Conservation (phyloP, 148 eudicot genomes). For the Camellia granthamiana region DNA sequence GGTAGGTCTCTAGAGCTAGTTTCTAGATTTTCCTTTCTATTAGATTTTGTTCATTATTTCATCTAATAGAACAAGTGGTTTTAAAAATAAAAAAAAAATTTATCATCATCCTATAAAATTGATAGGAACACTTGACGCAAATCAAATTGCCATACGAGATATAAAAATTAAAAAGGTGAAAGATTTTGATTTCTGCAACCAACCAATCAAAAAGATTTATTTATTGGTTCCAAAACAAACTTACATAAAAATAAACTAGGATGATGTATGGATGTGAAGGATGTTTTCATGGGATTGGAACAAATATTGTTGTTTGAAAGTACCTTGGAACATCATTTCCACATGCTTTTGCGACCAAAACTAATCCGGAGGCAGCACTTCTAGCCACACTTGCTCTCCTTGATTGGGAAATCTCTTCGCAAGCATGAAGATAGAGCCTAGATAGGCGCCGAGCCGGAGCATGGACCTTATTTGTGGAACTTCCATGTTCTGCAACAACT, state of each 20-base stretch:
- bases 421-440: constrained; percentile 77
- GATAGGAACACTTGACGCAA: neutral
- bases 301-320: neutral
- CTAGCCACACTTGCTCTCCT: constrained; percentile 68
- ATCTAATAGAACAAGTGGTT: neutral
- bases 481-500: constrained; percentile 92
- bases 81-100: no score
- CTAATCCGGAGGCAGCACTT: constrained; percentile 75
- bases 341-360: constrained; percentile 89
- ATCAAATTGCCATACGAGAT: neutral
- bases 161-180: neutral
- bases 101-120: neutral
- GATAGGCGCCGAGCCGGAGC: constrained; percentile 96
- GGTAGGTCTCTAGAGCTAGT: constrained; percentile 1
- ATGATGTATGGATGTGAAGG: neutral
- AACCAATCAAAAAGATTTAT: constrained; percentile 6
- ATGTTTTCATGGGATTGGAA: neutral
- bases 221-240: neutral
- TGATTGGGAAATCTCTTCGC: constrained; percentile 44
- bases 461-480: constrained; percentile 85
- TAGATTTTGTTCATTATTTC: no score
- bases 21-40: neutral
- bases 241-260: neutral
- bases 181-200: constrained; percentile 5
- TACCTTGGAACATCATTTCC: constrained; percentile 99